Base-by-base conservation (phyloP, 768 basidiomycete species). In the Serendipita sp. region DNA sequence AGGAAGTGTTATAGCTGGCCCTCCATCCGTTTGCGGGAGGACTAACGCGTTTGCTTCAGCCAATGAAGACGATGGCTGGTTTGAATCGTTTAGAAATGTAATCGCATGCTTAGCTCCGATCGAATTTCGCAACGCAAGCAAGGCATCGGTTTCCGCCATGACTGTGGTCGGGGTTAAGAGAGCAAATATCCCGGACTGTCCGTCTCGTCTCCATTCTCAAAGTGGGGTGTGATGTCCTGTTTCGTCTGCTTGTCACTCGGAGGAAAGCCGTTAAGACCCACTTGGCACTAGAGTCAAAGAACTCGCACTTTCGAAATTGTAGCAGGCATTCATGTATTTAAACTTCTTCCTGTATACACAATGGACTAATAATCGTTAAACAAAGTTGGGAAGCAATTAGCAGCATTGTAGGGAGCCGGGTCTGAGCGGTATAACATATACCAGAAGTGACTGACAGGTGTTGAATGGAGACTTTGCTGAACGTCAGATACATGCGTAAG, bases 21-120 rank as follows among this genome's bases (percentile, higher is more conserved):
- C 32, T n/a, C 13, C 66, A 64, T 13, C n/a, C 3, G 80, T 73
- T 60, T 60, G 56, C 4, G 80, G 78, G 68, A 89, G 77, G 35
- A 83, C 79, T 65, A 93, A 74, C 69, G 86, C 82, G 0, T 85
- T 83, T 1, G 86, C 86, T n/a, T 76, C 70, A 7, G 76, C 74
- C 38, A 89, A 78, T 0, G 79, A 78, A 4, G 76, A 63, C 16
- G 76, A 78, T 5, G 81, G 77, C 3, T 78, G 74, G 23, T 66
- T 67, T 47, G 70, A 66, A 23, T 73, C 74, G 38, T 73, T 76
- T 5, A 76, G 73, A 69, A 82, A 88, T 1, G 79, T 77, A 54
- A 88, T 80, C 2, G 75, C 63, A 2, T 68, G 70, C 66, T 81
- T 80, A 1, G 79, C 76, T 67, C 81, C 84, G 63, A 89, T 81